phyloP scores from a whole-genome alignment of 2,329 filamentous ascomycete species.

The Aspergillus ibericus region DNA sequence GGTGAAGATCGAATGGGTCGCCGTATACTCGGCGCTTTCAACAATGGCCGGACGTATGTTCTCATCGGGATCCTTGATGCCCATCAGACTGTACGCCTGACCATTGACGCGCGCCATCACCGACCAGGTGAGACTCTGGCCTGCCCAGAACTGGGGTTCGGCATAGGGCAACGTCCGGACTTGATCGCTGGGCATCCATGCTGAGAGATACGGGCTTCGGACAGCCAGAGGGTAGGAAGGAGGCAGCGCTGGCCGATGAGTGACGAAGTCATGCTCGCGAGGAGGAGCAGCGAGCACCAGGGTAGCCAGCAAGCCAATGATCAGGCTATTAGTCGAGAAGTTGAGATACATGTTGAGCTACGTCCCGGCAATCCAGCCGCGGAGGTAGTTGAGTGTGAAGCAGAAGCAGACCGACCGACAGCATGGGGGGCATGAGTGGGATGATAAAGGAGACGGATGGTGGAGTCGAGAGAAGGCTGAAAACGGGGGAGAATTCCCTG shows the following conservation, averaged over 20 bases:
- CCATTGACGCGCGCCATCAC: slow-evolving; percentile 45
- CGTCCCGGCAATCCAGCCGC: background rate
- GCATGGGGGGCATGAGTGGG: background rate
- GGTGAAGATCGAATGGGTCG: slow-evolving; percentile 44
- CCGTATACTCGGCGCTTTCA: slow-evolving; percentile 40
- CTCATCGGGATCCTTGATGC: slow-evolving; percentile 30
- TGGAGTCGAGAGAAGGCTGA: background rate
- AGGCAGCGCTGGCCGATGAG: slow-evolving; percentile 32
- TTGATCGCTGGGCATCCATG: slow-evolving; percentile 46
- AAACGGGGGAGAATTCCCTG: background rate
- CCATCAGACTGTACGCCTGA: slow-evolving; percentile 45
- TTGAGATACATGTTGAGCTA: slow-evolving; percentile 14
- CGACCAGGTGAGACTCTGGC: slow-evolving; percentile 44
- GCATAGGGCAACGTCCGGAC: slow-evolving; percentile 38
- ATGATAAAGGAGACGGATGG: background rate
- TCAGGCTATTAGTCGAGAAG: slow-evolving; percentile 15
- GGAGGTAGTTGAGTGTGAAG: background rate
- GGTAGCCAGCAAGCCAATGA: slow-evolving; percentile 25
- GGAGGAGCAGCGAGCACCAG: slow-evolving; percentile 16
- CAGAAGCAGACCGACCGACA: background rate
- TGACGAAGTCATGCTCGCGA: slow-evolving; percentile 11
- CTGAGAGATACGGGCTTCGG: slow-evolving; percentile 45
- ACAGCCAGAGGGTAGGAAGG: slow-evolving; percentile 49
- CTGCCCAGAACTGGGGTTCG: slow-evolving; percentile 46
- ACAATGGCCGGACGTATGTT: slow-evolving; percentile 36